Evolutionary conservation across 257 asterid genomes (phyloP).

Genomic region (Ajuga chamaepitys): DNA sequence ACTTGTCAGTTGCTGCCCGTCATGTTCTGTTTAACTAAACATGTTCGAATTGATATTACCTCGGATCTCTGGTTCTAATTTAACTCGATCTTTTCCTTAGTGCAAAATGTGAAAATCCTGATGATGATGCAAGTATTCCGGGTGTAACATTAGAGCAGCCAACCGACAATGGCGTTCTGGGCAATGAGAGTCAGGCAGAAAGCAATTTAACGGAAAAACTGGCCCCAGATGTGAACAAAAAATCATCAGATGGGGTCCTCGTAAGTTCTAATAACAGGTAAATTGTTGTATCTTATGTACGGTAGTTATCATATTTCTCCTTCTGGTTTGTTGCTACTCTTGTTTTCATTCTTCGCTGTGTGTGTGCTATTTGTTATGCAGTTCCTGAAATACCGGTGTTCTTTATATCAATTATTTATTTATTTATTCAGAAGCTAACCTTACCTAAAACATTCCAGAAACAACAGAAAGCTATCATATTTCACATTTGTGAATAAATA

Average conservation of each 20-base stretch:
- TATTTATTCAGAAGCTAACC: background rate
- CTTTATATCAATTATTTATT: background rate
- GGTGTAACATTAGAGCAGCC: conserved; percentile 35
- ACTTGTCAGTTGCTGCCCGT: background rate
- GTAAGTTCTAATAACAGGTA: conserved; percentile 43
- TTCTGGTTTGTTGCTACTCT: background rate
- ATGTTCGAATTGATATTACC: background rate
- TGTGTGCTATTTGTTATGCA: background rate
- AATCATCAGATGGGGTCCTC: conserved; percentile 33
- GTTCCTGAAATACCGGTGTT: background rate
- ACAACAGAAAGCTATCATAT: background rate
- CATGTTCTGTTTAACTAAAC: background rate
- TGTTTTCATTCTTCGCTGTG: background rate
- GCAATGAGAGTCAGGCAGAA: conserved; percentile 38
- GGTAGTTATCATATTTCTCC: background rate
- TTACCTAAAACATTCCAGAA: background rate
- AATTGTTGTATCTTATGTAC: conserved; percentile 1
- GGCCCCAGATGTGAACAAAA: conserved; percentile 41
- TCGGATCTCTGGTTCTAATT: conserved; percentile 6
- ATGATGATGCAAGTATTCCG: conserved; percentile 43
- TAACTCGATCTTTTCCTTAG: conserved; percentile 27
- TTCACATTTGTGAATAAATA: background rate
- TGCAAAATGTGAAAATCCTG: conserved; percentile 44
- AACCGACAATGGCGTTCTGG: conserved; percentile 20
- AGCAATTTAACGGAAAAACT: conserved; percentile 34